Conservation (phyloP, 2,329 filamentous ascomycete genomes). For the Simplicillium aogashimaense region DNA sequence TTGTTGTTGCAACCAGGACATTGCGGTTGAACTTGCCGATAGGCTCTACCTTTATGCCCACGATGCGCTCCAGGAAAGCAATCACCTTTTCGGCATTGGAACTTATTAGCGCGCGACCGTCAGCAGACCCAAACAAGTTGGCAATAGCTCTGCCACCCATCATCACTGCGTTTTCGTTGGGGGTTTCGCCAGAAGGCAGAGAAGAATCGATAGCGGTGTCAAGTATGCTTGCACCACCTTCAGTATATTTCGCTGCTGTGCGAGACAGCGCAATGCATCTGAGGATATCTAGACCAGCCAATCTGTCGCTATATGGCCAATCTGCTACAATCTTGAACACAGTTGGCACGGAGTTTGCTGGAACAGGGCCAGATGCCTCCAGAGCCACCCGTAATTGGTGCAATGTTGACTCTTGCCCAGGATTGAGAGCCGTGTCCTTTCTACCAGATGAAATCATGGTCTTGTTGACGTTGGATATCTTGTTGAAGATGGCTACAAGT, state of each 20-base stretch:
- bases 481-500: slow-evolving; percentile 60
- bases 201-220: slow-evolving; percentile 34
- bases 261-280: slow-evolving; percentile 69
- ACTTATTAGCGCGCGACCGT: slow-evolving; percentile 58
- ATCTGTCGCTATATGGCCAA: slow-evolving; percentile 73
- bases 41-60: slow-evolving; percentile 36
- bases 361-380: slow-evolving; percentile 43
- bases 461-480: slow-evolving; percentile 66
- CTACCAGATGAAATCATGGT: slow-evolving; percentile 59
- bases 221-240: slow-evolving; percentile 49
- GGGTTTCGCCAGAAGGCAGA: slow-evolving; percentile 35
- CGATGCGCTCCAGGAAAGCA: slow-evolving; percentile 51
- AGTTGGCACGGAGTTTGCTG: slow-evolving; percentile 45
- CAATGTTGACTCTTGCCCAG: slow-evolving; percentile 57
- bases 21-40: slow-evolving; percentile 61
- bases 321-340: slow-evolving; percentile 62
- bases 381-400: slow-evolving; percentile 52
- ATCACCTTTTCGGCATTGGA: slow-evolving; percentile 50
- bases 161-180: slow-evolving; percentile 76
- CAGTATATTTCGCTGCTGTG: slow-evolving; percentile 50
- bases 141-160: slow-evolving; percentile 72
- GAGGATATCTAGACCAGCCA: slow-evolving; percentile 79
- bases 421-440: slow-evolving; percentile 66
- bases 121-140: slow-evolving; percentile 70
- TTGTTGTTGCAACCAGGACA: slow-evolving; percentile 71